Percentiles rank a stretch among this genome's conserved stretches.
Conservation (phyloP, 768 basidiomycete species). For the Boletus bicolor region DNA sequence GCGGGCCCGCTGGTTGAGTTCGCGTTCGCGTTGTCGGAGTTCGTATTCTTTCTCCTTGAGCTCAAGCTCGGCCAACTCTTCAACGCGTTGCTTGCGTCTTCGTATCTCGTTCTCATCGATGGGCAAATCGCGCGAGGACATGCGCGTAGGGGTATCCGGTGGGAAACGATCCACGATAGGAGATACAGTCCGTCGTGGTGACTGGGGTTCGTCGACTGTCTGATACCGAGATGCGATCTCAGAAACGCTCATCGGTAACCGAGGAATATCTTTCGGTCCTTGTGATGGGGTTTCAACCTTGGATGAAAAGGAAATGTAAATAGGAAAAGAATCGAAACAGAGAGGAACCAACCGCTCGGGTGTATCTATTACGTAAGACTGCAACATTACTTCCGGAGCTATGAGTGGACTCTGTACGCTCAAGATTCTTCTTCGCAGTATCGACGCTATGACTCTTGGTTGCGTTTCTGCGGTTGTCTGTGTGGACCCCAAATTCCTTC, state of each 20-base stretch:
- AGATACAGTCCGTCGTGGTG: conserved; percentile 39
- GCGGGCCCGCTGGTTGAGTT: conserved; percentile 49
- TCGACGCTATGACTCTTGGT: conserved; percentile 33
- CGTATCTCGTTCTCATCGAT: conserved; percentile 27
- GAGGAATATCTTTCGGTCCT: conserved; percentile 58
- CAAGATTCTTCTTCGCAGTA: conserved; percentile 34
- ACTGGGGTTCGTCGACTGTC: conserved; percentile 40
- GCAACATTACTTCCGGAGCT: conserved; percentile 63
- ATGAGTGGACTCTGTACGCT: conserved; percentile 51
- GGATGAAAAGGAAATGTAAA: conserved; percentile 6
- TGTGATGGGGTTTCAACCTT: conserved; percentile 54
- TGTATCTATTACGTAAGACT: conserved; percentile 64
- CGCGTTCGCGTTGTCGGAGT: conserved; percentile 51
- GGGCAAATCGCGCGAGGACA: conserved; percentile 16
- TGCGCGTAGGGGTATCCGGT: conserved; percentile 21
- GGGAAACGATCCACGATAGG: conserved; percentile 31
- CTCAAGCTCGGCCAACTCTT: conserved; percentile 52
- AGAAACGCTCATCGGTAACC: conserved; percentile 59
- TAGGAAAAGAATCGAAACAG: not conserved
- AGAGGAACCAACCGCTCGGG: conserved; percentile 45
- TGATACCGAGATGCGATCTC: conserved; percentile 64
- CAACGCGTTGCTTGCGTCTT: conserved; percentile 40
- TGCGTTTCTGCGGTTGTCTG: conserved; percentile 15
- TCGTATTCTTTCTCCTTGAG: conserved; percentile 54
- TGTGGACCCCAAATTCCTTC: conserved; percentile 34